These are phyloP conservation scores for Skeletonema grethae DNA, from an alignment of 108 stramenopile genomes.

Conservation along the genomic window DNA sequence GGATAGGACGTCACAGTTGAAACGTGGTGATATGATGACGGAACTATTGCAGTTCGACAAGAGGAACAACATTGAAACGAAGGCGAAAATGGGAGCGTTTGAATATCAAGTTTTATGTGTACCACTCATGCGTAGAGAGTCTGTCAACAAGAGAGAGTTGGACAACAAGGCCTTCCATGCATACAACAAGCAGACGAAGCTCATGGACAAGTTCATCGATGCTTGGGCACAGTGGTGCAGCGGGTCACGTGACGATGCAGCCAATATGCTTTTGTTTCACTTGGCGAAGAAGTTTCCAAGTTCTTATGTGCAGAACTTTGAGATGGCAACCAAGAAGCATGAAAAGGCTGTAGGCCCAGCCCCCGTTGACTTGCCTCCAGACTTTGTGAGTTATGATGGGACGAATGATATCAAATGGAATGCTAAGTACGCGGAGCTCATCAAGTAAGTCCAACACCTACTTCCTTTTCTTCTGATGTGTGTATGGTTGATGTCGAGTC, in stretches of 20 bases:
- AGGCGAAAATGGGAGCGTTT: background rate
- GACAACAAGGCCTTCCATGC: slow-evolving; percentile 7
- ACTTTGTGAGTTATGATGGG: slow-evolving; percentile 17
- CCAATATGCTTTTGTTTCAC: slow-evolving; percentile 10
- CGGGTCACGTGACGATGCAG: slow-evolving; percentile 3
- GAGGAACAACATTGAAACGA: slow-evolving; percentile 9
- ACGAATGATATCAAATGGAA: slow-evolving; percentile 26
- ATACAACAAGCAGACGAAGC: slow-evolving; percentile 12
- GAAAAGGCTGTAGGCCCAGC: background rate
- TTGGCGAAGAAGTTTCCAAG: slow-evolving; percentile 8
- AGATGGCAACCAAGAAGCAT: slow-evolving; percentile 12
- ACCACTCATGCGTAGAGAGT: background rate
- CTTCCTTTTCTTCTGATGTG: background rate
- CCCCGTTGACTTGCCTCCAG: slow-evolving; percentile 6
- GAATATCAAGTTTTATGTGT: background rate
- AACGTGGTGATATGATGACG: slow-evolving; percentile 5
- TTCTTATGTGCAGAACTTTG: slow-evolving; percentile 9
- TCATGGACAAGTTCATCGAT: slow-evolving; percentile 8
- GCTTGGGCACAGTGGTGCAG: slow-evolving; percentile 1
- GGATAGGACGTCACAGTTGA: background rate
- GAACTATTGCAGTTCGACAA: slow-evolving; percentile 15
- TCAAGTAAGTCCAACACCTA: slow-evolving; percentile 3
- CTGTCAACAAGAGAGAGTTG: slow-evolving; percentile 11
- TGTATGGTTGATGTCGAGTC: background rate
- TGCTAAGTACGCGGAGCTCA: slow-evolving; percentile 6